phyloP scores from a whole-genome alignment of 192 early-diverging fungal species.

The Podila minutissima region DNA sequence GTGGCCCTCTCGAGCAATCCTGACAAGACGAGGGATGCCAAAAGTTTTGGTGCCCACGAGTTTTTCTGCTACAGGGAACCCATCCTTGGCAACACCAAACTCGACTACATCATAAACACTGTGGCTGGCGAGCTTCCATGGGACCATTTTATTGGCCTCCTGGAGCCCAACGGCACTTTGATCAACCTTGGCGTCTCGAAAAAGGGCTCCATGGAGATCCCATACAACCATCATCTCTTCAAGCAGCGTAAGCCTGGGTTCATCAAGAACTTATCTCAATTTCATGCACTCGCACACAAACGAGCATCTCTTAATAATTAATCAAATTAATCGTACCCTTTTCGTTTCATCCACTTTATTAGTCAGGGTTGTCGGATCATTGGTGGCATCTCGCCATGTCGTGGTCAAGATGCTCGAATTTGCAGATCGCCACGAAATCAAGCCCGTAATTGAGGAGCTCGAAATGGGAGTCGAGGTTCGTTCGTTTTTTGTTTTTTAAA shows the following conservation, averaged over 20 bases:
- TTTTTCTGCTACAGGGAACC: slow-evolving; percentile 56
- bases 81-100: slow-evolving; percentile 31
- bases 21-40: slow-evolving; percentile 64
- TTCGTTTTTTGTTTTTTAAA: neutral
- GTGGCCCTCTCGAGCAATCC: slow-evolving; percentile 33
- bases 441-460: slow-evolving; percentile 70
- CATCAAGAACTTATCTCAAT: neutral
- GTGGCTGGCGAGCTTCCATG: slow-evolving; percentile 44
- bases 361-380: slow-evolving; percentile 66
- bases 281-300: too few species aligned
- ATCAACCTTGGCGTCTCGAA: slow-evolving; percentile 58
- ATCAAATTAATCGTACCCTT: too few species aligned
- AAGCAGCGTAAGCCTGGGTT: slow-evolving; percentile 26
- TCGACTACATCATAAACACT: slow-evolving; percentile 61
- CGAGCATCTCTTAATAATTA: too few species aligned
- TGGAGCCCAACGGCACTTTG: slow-evolving; percentile 56
- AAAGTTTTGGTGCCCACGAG: slow-evolving; percentile 64
- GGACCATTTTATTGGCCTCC: slow-evolving; percentile 50
- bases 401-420: slow-evolving; percentile 74
- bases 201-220: slow-evolving; percentile 47
- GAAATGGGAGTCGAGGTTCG: slow-evolving; percentile 56
- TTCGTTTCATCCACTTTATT: neutral
- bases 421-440: slow-evolving; percentile 72
- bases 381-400: slow-evolving; percentile 69
- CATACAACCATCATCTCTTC: slow-evolving; percentile 28